Evolutionary conservation across 192 early-diverging fungal species (phyloP).

Genomic region (Linnemannia exigua): DNA sequence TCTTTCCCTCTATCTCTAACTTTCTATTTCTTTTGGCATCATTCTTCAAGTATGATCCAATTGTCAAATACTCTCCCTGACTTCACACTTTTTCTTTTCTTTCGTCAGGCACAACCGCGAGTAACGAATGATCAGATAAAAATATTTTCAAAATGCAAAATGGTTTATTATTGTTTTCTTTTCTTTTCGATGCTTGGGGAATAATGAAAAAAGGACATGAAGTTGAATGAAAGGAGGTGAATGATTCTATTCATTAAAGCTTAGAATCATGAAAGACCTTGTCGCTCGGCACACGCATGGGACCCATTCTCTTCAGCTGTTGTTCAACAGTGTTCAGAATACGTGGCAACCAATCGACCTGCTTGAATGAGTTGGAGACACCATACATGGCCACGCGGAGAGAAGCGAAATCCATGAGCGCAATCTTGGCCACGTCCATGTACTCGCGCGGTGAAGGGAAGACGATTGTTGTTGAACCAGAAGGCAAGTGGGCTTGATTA

Average conservation of each 20-base stretch:
- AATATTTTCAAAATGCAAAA: neutral
- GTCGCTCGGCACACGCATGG: constrained; percentile 11
- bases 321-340: constrained; percentile 30
- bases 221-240: neutral
- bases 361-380: constrained; percentile 51
- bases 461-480: neutral
- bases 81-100: neutral
- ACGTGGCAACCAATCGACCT: constrained; percentile 41
- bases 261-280: constrained; percentile 28
- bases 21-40: no score
- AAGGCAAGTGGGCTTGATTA: neutral
- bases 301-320: constrained; percentile 31
- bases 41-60: no score
- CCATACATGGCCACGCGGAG: constrained; percentile 49
- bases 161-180: neutral
- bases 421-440: constrained; percentile 46
- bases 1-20: neutral
- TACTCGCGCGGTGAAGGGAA: constrained; percentile 41
- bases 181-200: neutral
- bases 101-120: no score
- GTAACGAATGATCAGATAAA: no score
- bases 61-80: neutral
- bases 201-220: neutral
- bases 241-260: constrained; percentile 13
- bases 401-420: constrained; percentile 49